These are phyloP conservation scores for Arachnomyces sp. DNA, from an alignment of 2,329 filamentous ascomycete genomes.

Conservation along the genomic window DNA sequence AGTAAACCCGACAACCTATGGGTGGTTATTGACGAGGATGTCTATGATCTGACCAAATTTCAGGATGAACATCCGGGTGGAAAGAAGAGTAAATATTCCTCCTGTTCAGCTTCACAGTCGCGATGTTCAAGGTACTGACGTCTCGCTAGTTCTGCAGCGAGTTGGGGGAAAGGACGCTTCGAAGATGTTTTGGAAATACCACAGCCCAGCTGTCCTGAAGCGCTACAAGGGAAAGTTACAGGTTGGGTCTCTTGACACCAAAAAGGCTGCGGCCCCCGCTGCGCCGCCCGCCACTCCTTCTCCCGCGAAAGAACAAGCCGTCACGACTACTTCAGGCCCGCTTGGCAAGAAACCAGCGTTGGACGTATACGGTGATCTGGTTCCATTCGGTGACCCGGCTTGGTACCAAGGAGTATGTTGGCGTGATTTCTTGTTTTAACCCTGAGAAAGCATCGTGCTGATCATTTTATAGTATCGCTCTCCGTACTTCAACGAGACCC, in stretches of 20 bases:
- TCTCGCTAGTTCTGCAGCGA: constrained; percentile 50
- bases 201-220: constrained; percentile 54
- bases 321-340: constrained; percentile 43
- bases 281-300: constrained; percentile 44
- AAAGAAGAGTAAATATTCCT: constrained; percentile 54
- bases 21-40: constrained; percentile 89
- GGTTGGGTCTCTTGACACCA: constrained; percentile 73
- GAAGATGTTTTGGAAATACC: constrained; percentile 62
- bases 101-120: not conserved
- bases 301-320: constrained; percentile 41
- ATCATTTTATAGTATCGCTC: constrained; percentile 68
- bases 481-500: constrained; percentile 91
- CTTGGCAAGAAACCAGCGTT: constrained; percentile 57
- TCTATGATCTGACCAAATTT: constrained; percentile 89
- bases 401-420: constrained; percentile 86
- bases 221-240: constrained; percentile 55
- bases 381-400: constrained; percentile 84
- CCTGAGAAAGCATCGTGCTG: not conserved
- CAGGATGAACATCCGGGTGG: constrained; percentile 78
- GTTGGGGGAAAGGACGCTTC: constrained; percentile 61
- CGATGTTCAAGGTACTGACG: constrained; percentile 14
- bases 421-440: not conserved
- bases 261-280: constrained; percentile 56
- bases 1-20: constrained; percentile 81
- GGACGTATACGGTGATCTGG: constrained; percentile 75